A percentile compares a stretch with the other conserved stretches of the same genome.
phyloP scores from a whole-genome alignment of 2,329 filamentous ascomycete species.

The Thyridium curvatum region DNA sequence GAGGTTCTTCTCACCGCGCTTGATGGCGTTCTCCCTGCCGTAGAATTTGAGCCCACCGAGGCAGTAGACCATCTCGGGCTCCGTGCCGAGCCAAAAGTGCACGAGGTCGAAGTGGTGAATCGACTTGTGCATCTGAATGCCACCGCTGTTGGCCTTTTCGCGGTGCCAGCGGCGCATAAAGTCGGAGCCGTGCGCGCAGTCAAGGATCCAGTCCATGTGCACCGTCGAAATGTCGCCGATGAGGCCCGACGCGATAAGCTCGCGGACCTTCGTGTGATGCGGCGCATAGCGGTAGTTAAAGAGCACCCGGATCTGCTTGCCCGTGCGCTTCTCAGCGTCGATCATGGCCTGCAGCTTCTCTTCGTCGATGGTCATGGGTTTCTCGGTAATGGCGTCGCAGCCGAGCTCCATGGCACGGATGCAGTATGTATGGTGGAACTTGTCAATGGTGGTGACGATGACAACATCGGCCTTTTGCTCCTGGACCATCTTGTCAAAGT shows the following conservation, averaged over 20 bases:
- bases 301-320: constrained; percentile 44
- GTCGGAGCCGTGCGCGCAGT: constrained; percentile 56
- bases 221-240: constrained; percentile 52
- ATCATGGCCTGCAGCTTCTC: constrained; percentile 48
- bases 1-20: constrained; percentile 42
- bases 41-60: constrained; percentile 55
- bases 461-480: constrained; percentile 53
- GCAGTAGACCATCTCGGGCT: constrained; percentile 49
- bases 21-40: constrained; percentile 54
- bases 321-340: constrained; percentile 43
- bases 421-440: constrained; percentile 55
- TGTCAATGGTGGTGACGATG: constrained; percentile 59
- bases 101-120: constrained; percentile 60
- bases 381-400: constrained; percentile 56
- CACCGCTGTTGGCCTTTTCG: constrained; percentile 53
- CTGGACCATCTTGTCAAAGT: constrained; percentile 53
- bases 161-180: constrained; percentile 60
- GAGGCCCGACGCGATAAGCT: constrained; percentile 44
- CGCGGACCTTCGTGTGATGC: constrained; percentile 55
- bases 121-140: constrained; percentile 54
- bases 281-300: constrained; percentile 62
- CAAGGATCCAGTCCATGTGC: constrained; percentile 59
- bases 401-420: constrained; percentile 52
- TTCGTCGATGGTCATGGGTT: constrained; percentile 59
- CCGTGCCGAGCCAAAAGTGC: constrained; percentile 54